Conservation (phyloP, 495 filamentous ascomycete species). For the Cudoniella acicularis region DNA sequence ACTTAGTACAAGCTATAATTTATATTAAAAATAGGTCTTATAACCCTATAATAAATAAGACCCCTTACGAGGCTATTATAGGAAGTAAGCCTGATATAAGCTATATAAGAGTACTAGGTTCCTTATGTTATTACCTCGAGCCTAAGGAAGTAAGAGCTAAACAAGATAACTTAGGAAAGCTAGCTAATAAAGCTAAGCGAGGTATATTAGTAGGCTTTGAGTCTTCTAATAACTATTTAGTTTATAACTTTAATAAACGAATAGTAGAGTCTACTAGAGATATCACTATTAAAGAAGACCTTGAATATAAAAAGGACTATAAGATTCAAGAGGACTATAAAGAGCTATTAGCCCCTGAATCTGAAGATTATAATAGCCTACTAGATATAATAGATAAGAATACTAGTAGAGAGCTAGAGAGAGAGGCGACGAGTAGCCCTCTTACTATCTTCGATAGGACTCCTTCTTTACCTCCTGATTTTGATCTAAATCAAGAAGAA, state of each 20-base stretch:
- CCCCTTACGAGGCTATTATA: neutral
- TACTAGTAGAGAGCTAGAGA: neutral
- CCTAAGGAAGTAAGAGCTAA: conserved; percentile 5
- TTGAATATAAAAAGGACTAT: conserved; percentile 8
- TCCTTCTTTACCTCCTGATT: too few species aligned
- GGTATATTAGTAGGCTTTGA: conserved; percentile 4
- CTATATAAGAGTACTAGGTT: conserved; percentile 9
- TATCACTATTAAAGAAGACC: conserved; percentile 11
- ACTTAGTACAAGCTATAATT: conserved; percentile 4
- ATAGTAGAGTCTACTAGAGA: conserved; percentile 1
- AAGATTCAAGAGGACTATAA: neutral
- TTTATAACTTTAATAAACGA: conserved; percentile 10
- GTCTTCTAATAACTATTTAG: conserved; percentile 12
- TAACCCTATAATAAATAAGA: conserved; percentile 10
- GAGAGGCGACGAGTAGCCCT: too few species aligned
- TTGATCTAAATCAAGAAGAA: too few species aligned
- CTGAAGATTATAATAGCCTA: neutral
- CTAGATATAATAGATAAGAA: neutral
- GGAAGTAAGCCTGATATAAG: conserved; percentile 3
- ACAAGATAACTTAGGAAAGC: neutral
- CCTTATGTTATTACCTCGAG: neutral
- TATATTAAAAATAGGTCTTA: conserved; percentile 14
- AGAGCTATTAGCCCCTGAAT: neutral
- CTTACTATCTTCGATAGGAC: too few species aligned
- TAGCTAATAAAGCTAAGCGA: conserved; percentile 6